Percentiles rank a stretch among this genome's conserved stretches.
These are phyloP conservation scores for Fusarium coffeatum DNA, from an alignment of 2,329 filamentous ascomycete species.

Conservation along the genomic window DNA sequence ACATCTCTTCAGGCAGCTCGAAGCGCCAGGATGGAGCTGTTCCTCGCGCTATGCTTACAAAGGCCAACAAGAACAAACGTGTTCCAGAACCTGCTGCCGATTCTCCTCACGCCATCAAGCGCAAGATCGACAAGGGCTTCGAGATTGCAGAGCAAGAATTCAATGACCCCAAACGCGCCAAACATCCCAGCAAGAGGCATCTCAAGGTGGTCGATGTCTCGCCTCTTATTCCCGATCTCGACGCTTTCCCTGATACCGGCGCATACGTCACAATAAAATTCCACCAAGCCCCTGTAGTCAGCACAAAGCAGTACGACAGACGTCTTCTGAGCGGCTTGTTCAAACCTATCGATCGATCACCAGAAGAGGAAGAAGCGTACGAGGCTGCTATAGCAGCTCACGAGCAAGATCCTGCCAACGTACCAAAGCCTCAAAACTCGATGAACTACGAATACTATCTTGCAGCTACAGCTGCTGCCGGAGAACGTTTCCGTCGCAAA, in stretches of 20 bases:
- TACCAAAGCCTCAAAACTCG: constrained; percentile 66
- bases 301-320: constrained; percentile 64
- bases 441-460: constrained; percentile 77
- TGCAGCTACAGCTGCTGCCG: constrained; percentile 59
- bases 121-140: constrained; percentile 73
- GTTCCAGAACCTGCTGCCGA: constrained; percentile 71
- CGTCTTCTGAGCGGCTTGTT: constrained; percentile 72
- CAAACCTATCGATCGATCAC: constrained; percentile 67
- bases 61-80: constrained; percentile 50
- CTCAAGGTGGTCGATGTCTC: constrained; percentile 69
- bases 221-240: constrained; percentile 72
- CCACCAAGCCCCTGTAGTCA: constrained; percentile 70
- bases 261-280: constrained; percentile 78
- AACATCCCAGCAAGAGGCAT: constrained; percentile 68
- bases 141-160: constrained; percentile 64
- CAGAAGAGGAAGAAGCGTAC: constrained; percentile 65
- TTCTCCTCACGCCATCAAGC: constrained; percentile 74
- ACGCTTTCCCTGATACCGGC: constrained; percentile 76
- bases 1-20: constrained; percentile 76
- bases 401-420: constrained; percentile 66
- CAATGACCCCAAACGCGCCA: constrained; percentile 64
- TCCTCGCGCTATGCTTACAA: constrained; percentile 52
- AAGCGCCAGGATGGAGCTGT: constrained; percentile 63
- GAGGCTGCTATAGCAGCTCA: constrained; percentile 64
- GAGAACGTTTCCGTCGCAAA: constrained; percentile 68